Base-by-base conservation (phyloP, 169 alveolate genomes). In the Besnoitia besnoiti region DNA sequence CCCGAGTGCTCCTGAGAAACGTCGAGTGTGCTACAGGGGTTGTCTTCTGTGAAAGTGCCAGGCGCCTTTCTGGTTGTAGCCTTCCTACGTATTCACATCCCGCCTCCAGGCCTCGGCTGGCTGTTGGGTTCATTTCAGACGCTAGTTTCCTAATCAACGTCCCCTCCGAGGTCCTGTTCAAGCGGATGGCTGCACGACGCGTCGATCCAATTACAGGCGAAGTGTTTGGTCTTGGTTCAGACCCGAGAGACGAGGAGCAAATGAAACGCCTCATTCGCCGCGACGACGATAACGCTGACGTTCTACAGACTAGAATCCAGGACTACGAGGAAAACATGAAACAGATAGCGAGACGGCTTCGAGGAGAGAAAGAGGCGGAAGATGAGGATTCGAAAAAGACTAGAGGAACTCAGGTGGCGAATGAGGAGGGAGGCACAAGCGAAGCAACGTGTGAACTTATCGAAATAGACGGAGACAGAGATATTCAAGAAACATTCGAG, bases 131-230 rank as follows among this genome's bases (percentile, higher is more conserved):
- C 16, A 14, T 24, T 42, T 40, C 87, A 77, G 87, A 42, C 30
- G 55, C 40, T 19, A 7, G 19, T 42, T 77, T 77, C 61, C 14
- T 77, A 14, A 3, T 77, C 10, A 39, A 44, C n/a, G 87, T 77
- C 35, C 87, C 87, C 37, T 4, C 40, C 12, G 87, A 37, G 44
- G 30, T 35, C 40, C 87, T 77, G 49, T 42, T 37, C 35, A 35
- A 21, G 7, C 87, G 87, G 30, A 77, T 77, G 87, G 87, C 87
- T 1, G 59, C 49, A n/a, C 87, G 87, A n/a, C 87, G 87, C 59
- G 49, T 77, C 10, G 87, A 77, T 30, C 87, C 87, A 4, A 37
- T 77, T 27, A 77, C 87, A 5, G 87, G 87, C 50, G 61, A 77
- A 39, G 87, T 77, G 10, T 77, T 77, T 21, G 87, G 87, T 4